A percentile compares a stretch with the other conserved stretches of the same genome.
Conservation (phyloP, 352 stramenopile species). For the Pythium sukuiense region DNA sequence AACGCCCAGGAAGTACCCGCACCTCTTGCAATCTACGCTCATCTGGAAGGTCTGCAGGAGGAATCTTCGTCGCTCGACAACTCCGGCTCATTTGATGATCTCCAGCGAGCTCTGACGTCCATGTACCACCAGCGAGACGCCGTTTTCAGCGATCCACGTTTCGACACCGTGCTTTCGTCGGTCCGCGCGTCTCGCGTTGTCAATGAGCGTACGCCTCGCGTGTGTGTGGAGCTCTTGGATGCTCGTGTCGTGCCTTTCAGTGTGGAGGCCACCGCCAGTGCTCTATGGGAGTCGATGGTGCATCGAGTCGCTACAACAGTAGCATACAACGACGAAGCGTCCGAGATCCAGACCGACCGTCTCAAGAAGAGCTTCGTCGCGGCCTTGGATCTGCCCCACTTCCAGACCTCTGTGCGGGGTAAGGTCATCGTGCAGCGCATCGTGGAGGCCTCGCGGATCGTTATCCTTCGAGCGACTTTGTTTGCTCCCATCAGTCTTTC, state of each 20-base stretch:
- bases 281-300: slow-evolving; percentile 15
- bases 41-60: not conserved
- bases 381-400: slow-evolving; percentile 6
- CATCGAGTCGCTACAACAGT: slow-evolving; percentile 1
- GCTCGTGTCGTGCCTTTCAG: slow-evolving; percentile 17
- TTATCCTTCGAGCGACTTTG: slow-evolving; percentile 40
- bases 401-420: slow-evolving; percentile 30
- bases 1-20: slow-evolving; percentile 7
- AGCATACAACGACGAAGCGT: slow-evolving; percentile 4
- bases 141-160: not conserved
- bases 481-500: slow-evolving; percentile 31
- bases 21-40: slow-evolving; percentile 9
- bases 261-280: not conserved
- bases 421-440: slow-evolving; percentile 38
- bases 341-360: slow-evolving; percentile 11
- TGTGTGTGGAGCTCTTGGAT: slow-evolving; percentile 7
- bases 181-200: not conserved
- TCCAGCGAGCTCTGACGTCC: slow-evolving; percentile 2
- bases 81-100: not conserved
- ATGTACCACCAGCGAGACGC: slow-evolving; percentile 10
- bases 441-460: slow-evolving; percentile 35
- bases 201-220: slow-evolving; percentile 2
- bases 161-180: slow-evolving; percentile 2
- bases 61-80: not conserved
- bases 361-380: slow-evolving; percentile 18